Evolutionary conservation across 2,329 filamentous ascomycete genomes (phyloP), one percentile per base, ranked within the genome.

Genomic region (Chaetomium strumarium): DNA sequence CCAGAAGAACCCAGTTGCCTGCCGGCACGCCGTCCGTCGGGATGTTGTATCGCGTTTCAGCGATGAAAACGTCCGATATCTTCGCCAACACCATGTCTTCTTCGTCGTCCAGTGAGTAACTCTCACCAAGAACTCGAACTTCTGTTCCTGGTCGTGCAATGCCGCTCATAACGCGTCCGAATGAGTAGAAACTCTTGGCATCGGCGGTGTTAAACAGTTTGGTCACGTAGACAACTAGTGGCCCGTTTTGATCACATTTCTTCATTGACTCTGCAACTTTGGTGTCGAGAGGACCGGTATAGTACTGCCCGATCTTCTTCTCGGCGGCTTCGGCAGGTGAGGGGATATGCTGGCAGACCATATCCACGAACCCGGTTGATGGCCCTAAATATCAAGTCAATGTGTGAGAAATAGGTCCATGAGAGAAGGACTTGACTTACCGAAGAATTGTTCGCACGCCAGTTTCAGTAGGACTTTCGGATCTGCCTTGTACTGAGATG

Each of bases 61-160:
- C 87, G 60, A 99, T 92, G 75, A 88, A 95, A 12, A 93, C 91
- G 59, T 90, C 84, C 2, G 83, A 81, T 55, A 99, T 86, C 0
- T 86, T 92, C 29, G 90, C 90, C 64, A 84, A 77, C 0, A 86
- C 88, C 90, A 97, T 97, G 64, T 99, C 93, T 75, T 99, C 93
- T 66, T 97, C 91, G 59, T 99, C 93, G 60, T 99, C 93, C 13
- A 96, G 81, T 5, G 91, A 96, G 70, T 97, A 99, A 6, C 88
- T 88, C 67, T 99, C 93, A 45, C 93, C 93, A 1, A 99, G 81
- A 12, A 99, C 91, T 38, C 93, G 85, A 14, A 99, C 90, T 60
- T 89, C 83, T 64, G 86, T 79, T 16, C 88, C 88, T 17, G 90
- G 86, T 31, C 83, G 84, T 20, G 88, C 93, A 30, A 89, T 93